Base-by-base conservation (phyloP, 148 eudicot genomes). In the Salicornia ramosissima region DNA sequence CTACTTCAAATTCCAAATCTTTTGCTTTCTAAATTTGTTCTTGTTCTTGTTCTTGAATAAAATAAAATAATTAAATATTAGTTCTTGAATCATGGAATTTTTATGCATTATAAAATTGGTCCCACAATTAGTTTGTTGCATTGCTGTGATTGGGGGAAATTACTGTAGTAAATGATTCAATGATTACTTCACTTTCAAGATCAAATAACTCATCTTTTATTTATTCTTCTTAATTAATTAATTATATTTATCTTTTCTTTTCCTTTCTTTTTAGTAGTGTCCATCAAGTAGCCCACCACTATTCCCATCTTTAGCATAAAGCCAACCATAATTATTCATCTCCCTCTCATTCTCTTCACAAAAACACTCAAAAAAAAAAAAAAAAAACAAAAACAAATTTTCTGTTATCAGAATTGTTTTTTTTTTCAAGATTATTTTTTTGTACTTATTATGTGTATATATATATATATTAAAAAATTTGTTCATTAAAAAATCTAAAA, bases 111-210 rank as follows among this genome's bases (percentile, higher is more conserved):
- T 25, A 34, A 66, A 19, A 28, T 39, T 64, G 69, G 69, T 25
- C 75, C 75, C 68, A 61, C 24, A 4, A 10, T 4, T 60, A 65
- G 29, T 29, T 40, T n/a, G n/a, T n/a, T n/a, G n/a, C n/a, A 56
- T 19, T 39, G 8, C 8, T 36, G 53, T 58, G 59, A 25, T 36
- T 18, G 2, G 29, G 36, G 40, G 53, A 70, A 57, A 18, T 8
- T 54, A 33, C 33, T 67, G 36, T 15, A 13, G 16, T 13, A 58
- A 57, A 57, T 70, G 5, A 57, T 19, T 18, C 63, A 57, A 51
- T 40, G 53, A n/a, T 58, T 31, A 74, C 76, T 78, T 78, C 73
- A 64, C 80, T 78, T 78, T 73, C 66, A 78, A 78, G 80, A 33
- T 72, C 70, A 72, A 59, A 60, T 59, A 56, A 70, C 63, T 65